Percentiles rank a stretch among this genome's conserved stretches.
Evolutionary conservation across 345 rosid species (phyloP).

Genomic region (Acer campestre): DNA sequence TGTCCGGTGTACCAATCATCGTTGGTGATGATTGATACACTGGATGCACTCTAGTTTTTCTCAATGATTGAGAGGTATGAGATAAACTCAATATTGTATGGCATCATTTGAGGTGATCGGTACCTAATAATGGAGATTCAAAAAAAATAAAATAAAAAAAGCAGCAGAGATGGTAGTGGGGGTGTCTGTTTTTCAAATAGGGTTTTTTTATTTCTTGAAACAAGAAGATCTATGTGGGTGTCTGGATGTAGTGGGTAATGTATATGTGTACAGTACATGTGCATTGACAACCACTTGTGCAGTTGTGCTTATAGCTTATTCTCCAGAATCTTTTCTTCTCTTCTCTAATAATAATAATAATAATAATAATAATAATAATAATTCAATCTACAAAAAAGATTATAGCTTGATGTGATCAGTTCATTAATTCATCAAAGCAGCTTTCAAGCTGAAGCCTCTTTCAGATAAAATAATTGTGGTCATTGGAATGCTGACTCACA

Average conservation of each 20-base stretch:
- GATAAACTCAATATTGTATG: neutral
- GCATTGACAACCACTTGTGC: constrained; percentile 33
- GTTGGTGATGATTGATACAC: no score
- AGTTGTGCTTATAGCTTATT: constrained; percentile 30
- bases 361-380: neutral
- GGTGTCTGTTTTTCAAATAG: constrained; percentile 18
- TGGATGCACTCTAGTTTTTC: no score
- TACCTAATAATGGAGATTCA: constrained; percentile 35
- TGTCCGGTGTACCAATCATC: no score
- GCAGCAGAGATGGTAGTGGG: constrained; percentile 17
- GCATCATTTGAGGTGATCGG: constrained; percentile 12
- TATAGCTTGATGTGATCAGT: constrained; percentile 21
- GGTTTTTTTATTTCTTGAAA: constrained; percentile 20
- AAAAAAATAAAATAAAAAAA: neutral
- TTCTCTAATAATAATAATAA: neutral
- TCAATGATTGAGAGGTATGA: neutral
- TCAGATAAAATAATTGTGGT: constrained; percentile 36
- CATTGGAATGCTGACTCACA: constrained; percentile 42
- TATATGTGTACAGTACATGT: constrained; percentile 23
- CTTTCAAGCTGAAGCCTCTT: constrained; percentile 38
- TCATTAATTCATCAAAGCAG: constrained; percentile 24
- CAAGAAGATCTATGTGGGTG: constrained; percentile 35
- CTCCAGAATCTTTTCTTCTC: constrained; percentile 37
- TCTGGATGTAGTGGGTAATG: constrained; percentile 35
- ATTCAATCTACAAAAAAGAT: constrained; percentile 8